Conservation (phyloP, 2,329 filamentous ascomycete species). For the Fusarium annulatum region DNA sequence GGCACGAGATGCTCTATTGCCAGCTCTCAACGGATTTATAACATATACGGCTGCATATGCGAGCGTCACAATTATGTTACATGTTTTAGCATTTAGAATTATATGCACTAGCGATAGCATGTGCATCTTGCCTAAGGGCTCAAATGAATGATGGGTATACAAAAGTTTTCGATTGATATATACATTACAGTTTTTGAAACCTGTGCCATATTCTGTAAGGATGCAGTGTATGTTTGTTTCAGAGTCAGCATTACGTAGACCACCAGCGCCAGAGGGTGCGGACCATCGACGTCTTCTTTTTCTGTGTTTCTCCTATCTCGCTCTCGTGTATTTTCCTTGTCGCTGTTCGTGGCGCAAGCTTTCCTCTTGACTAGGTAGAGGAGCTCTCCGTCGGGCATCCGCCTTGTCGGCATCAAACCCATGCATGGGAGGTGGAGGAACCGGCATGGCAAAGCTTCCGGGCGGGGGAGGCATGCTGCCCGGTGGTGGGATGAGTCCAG, state of each 20-base stretch:
- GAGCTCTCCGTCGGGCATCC: conserved; percentile 66
- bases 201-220: not conserved
- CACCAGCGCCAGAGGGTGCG: conserved; percentile 43
- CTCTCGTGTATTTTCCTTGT: conserved; percentile 68
- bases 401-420: conserved; percentile 48
- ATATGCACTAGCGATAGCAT: not conserved
- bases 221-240: not conserved
- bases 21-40: not conserved
- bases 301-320: conserved; percentile 50
- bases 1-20: not conserved
- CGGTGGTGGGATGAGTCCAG: conserved; percentile 58
- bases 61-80: not conserved
- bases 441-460: conserved; percentile 49
- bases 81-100: not conserved
- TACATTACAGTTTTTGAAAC: conserved; percentile 10
- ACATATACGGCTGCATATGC: not conserved
- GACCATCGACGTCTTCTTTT: conserved; percentile 14
- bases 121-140: not conserved
- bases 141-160: conserved; percentile 9
- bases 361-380: conserved; percentile 85
- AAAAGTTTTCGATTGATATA: conserved; percentile 15
- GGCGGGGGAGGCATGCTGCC: conserved; percentile 50
- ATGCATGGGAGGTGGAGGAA: conserved; percentile 55
- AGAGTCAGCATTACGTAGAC: conserved; percentile 16
- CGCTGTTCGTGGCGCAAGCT: conserved; percentile 82